Conservation (phyloP, 2,329 filamentous ascomycete genomes). For the Aspergillus sp. region DNA sequence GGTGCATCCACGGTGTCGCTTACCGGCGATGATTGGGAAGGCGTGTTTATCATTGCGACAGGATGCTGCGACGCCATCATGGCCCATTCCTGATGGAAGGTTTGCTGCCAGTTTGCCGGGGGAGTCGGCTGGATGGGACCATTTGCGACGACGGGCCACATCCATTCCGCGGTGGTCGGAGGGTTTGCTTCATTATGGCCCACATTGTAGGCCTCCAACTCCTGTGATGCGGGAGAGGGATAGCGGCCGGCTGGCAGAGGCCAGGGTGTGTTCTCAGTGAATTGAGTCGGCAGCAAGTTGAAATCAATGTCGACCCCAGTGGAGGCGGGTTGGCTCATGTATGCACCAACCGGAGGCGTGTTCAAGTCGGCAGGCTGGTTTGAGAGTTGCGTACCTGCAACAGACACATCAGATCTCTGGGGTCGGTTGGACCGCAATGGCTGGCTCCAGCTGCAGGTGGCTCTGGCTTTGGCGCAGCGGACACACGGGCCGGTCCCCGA, state of each 20-base stretch:
- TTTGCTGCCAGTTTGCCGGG: conserved; percentile 1
- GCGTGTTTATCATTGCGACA: not conserved
- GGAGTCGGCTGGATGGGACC: not conserved
- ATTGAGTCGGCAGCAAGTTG: not conserved
- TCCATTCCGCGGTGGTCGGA: conserved; percentile 1
- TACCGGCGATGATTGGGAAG: not conserved
- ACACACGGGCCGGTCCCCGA: not conserved
- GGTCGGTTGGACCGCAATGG: not conserved
- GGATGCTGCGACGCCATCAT: not conserved
- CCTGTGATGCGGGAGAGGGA: conserved; percentile 3
- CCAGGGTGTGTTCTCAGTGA: not conserved
- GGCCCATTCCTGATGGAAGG: conserved; percentile 1
- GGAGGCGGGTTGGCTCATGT: no score
- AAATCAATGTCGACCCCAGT: not conserved
- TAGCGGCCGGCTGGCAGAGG: not conserved
- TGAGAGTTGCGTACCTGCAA: not conserved
- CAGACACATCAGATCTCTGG: not conserved
- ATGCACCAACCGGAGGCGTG: not conserved
- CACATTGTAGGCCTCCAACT: not conserved
- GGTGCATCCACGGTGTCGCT: conserved; percentile 1
- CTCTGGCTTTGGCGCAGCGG: conserved; percentile 4
- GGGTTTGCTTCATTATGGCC: not conserved
- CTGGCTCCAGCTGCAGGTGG: conserved; percentile 5
- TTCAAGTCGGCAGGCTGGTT: not conserved
- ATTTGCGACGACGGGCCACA: not conserved